Conservation (phyloP, 371 early-diverging fungal species). For the Mortierella sp. region DNA sequence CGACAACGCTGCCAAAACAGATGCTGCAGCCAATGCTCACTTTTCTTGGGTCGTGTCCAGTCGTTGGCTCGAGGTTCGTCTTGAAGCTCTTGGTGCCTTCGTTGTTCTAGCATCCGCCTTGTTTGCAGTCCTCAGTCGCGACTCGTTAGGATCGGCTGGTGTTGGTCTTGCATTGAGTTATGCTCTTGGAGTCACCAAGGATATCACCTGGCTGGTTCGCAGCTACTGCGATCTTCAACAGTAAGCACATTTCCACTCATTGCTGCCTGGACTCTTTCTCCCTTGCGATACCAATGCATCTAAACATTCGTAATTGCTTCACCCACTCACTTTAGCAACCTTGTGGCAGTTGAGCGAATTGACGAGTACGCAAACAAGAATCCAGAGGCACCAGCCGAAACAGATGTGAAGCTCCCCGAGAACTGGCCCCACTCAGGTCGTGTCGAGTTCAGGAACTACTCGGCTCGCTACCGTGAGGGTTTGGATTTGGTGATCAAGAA, state of each 20-base stretch:
- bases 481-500: constrained; percentile 67
- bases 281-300: neutral
- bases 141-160: constrained; percentile 52
- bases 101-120: constrained; percentile 56
- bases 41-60: constrained; percentile 25
- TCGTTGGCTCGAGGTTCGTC: constrained; percentile 42
- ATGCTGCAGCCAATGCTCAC: constrained; percentile 55
- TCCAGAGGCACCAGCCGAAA: constrained; percentile 67
- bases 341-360: constrained; percentile 74
- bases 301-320: too few species aligned
- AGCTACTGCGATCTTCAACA: constrained; percentile 61
- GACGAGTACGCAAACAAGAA: constrained; percentile 67
- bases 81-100: constrained; percentile 28
- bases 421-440: constrained; percentile 71
- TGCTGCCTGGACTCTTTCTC: neutral
- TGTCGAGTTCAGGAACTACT: constrained; percentile 65
- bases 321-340: constrained; percentile 8
- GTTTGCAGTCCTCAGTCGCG: constrained; percentile 56
- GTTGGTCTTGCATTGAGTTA: constrained; percentile 87
- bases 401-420: constrained; percentile 14
- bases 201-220: constrained; percentile 62
- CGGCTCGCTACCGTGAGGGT: constrained; percentile 67
- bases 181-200: constrained; percentile 78
- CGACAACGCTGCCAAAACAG: constrained; percentile 44
- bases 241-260: constrained; percentile 1